Evolutionary conservation across 306 rosid species (phyloP).

Genomic region (Fragaria ananassa): DNA sequence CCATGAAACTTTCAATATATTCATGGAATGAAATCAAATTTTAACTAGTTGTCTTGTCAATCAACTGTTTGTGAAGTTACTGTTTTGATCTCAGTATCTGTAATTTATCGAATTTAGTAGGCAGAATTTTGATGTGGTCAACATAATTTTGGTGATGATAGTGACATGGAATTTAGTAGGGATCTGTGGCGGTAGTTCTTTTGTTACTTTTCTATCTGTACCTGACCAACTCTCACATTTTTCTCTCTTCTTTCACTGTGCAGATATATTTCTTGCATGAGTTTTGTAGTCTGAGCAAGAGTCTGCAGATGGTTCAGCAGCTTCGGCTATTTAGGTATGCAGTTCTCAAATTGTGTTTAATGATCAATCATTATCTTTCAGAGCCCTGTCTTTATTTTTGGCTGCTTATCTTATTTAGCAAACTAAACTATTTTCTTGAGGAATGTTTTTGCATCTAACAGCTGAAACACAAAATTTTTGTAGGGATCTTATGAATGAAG

Average conservation of each 20-base stretch:
- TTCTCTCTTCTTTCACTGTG: background rate
- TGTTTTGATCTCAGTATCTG: background rate
- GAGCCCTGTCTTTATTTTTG: constrained; percentile 2
- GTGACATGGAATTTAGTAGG: background rate
- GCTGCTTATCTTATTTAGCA: constrained; percentile 7
- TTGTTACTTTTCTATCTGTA: background rate
- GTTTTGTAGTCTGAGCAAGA: constrained; percentile 90
- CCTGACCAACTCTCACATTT: background rate
- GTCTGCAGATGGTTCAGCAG: constrained; percentile 94
- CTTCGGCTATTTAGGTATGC: constrained; percentile 79
- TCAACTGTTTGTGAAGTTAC: background rate
- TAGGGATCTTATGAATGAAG: constrained; percentile 96
- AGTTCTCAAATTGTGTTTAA: constrained; percentile 14
- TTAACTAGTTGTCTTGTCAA: background rate
- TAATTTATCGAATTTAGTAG: background rate
- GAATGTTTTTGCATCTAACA: constrained; percentile 12
- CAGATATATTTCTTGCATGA: constrained; percentile 88
- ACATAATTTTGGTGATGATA: background rate
- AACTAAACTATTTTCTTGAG: constrained; percentile 8
- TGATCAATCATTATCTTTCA: constrained; percentile 8
- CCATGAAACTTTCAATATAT: background rate
- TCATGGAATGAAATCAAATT: background rate
- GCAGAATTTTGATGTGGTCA: background rate
- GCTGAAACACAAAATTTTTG: constrained; percentile 30
- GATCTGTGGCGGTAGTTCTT: background rate